A percentile compares a stretch with the other conserved stretches of the same genome.
Conservation (phyloP, 306 rosid species). For the Lupinus albus region DNA sequence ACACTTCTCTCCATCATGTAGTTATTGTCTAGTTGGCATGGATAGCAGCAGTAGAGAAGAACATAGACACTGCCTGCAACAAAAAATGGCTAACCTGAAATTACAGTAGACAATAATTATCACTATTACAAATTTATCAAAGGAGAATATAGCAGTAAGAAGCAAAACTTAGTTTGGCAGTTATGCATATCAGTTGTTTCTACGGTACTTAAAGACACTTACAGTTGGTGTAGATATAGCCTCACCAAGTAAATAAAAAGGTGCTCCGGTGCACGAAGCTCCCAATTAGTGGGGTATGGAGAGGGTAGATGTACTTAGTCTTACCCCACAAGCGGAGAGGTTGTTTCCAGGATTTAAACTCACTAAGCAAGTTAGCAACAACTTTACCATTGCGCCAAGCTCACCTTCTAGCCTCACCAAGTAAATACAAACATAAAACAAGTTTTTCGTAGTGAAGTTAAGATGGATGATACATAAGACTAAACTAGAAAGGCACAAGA, state of each 20-base stretch:
- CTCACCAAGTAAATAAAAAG: constrained; percentile 33
- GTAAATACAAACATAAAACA: neutral
- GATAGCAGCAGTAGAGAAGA: constrained; percentile 51
- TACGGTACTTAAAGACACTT: constrained; percentile 1
- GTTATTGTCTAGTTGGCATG: constrained; percentile 42
- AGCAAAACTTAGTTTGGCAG: neutral
- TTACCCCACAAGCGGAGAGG: too few relatives aligned
- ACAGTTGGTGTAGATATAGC: neutral
- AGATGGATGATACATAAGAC: neutral
- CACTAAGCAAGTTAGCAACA: too few relatives aligned
- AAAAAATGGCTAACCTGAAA: constrained; percentile 27
- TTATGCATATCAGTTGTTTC: constrained; percentile 3
- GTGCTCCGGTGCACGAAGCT: too few relatives aligned
- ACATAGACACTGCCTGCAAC: constrained; percentile 41
- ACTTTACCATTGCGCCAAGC: too few relatives aligned
- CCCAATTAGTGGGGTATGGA: too few relatives aligned
- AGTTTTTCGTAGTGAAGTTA: constrained; percentile 4
- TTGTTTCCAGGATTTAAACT: too few relatives aligned
- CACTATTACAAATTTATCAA: constrained; percentile 17
- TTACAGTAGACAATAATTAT: constrained; percentile 22
- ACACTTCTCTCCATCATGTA: constrained; percentile 61
- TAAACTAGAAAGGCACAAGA: constrained; percentile 13
- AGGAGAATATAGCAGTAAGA: constrained; percentile 18
- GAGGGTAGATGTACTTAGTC: too few relatives aligned
- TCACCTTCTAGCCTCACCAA: neutral